Percentiles rank a stretch among this genome's conserved stretches.
Evolutionary conservation across 805 yeast species (phyloP).

Genomic region (Suhomyces sp.): DNA sequence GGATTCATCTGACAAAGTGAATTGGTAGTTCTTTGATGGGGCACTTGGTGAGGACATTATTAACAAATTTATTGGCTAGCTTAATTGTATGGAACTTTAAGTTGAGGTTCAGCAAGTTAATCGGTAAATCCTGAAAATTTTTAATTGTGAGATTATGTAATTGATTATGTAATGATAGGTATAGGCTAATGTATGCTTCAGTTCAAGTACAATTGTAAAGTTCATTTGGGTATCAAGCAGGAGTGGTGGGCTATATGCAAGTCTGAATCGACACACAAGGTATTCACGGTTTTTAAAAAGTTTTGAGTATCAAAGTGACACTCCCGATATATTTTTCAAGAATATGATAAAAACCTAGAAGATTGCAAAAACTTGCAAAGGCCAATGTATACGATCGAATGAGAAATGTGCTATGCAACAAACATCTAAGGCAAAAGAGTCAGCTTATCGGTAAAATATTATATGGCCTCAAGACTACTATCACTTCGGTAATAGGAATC

Average conservation of each 20-base stretch:
- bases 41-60: constrained; percentile 11
- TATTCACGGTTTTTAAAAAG: not conserved
- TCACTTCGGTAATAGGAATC: not conserved
- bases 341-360: not conserved
- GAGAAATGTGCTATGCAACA: not conserved
- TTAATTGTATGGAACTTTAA: not conserved
- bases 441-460: not conserved
- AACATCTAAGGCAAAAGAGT: not conserved
- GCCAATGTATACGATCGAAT: not conserved
- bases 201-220: too few relatives aligned
- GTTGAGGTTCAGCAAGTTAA: not conserved
- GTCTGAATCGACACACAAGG: not conserved
- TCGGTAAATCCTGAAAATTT: constrained; percentile 1
- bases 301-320: not conserved
- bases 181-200: not conserved
- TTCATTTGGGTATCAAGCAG: too few relatives aligned
- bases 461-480: not conserved
- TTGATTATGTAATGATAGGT: not conserved
- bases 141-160: constrained; percentile 2
- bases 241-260: not conserved
- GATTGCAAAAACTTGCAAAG: not conserved
- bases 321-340: not conserved
- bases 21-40: constrained; percentile 18
- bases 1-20: constrained; percentile 44
- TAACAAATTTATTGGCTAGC: not conserved